A percentile compares a stretch with the other conserved stretches of the same genome.
Evolutionary conservation across 345 rosid genomes (phyloP).

Genomic region (Linum usitatissimum): DNA sequence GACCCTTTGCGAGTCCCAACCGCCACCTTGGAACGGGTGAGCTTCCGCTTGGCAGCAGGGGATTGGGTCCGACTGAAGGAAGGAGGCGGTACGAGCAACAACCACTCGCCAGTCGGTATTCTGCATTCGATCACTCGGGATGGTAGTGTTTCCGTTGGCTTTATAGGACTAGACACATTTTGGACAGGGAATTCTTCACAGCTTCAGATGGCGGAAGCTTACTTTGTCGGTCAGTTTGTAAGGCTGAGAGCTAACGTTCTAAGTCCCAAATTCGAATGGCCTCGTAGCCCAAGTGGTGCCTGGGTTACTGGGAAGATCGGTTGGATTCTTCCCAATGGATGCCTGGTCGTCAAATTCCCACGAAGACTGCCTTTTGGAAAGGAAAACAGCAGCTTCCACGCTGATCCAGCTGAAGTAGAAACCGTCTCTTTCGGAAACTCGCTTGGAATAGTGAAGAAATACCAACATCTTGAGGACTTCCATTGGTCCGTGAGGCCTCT

Average conservation of each 20-base stretch:
- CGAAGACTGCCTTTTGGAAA: conserved; percentile 49
- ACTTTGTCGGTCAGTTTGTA: conserved; percentile 65
- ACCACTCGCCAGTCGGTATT: conserved; percentile 69
- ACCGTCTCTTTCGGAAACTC: conserved; percentile 47
- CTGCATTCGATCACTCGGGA: conserved; percentile 64
- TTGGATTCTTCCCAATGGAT: conserved; percentile 63
- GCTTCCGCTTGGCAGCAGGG: conserved; percentile 67
- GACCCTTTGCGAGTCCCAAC: conserved; percentile 67
- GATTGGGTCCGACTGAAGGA: conserved; percentile 85
- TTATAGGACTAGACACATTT: conserved; percentile 59
- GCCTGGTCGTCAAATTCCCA: conserved; percentile 68
- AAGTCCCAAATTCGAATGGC: conserved; percentile 84
- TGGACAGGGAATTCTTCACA: conserved; percentile 72
- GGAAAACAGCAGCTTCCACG: conserved; percentile 39
- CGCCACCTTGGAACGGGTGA: conserved; percentile 62
- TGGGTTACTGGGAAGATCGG: conserved; percentile 85
- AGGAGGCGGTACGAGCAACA: conserved; percentile 36
- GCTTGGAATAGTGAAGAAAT: conserved; percentile 53
- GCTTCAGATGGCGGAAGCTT: conserved; percentile 78
- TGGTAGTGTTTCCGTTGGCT: conserved; percentile 61
- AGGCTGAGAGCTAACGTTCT: conserved; percentile 50
- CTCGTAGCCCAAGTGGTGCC: conserved; percentile 31
- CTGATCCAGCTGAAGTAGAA: conserved; percentile 90
- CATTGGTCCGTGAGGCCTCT: conserved; percentile 94
- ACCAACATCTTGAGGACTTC: conserved; percentile 83